phyloP scores from a whole-genome alignment of 306 rosid genomes.

The Pachyrhizus erosus region DNA sequence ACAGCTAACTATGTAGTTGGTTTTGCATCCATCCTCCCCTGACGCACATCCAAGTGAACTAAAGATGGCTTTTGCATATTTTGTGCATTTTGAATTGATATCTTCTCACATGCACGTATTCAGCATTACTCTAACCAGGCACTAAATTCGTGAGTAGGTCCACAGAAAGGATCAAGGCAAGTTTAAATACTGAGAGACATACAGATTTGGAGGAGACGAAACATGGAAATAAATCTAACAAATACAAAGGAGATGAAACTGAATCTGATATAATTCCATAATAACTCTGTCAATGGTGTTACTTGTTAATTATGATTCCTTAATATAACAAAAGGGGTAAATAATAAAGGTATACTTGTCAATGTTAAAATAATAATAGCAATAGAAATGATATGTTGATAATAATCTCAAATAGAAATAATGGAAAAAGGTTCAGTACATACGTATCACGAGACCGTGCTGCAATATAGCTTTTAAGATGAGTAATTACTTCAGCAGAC shows the following conservation, averaged over 20 bases:
- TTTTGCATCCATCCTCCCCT: too few relatives aligned
- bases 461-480: constrained; percentile 96
- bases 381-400: background rate
- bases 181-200: constrained; percentile 18
- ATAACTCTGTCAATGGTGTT: background rate
- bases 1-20: too few relatives aligned
- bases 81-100: too few relatives aligned
- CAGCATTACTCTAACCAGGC: too few relatives aligned
- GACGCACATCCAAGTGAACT: too few relatives aligned
- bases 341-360: constrained; percentile 7
- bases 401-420: background rate
- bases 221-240: constrained; percentile 9
- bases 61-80: too few relatives aligned
- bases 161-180: background rate
- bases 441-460: constrained; percentile 90
- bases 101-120: too few relatives aligned
- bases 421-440: background rate
- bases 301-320: background rate
- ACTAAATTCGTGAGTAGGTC: too few relatives aligned
- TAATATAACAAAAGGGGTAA: background rate
- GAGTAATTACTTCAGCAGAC: constrained; percentile 98
- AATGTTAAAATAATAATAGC: background rate
- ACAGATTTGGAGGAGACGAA: background rate
- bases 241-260: constrained; percentile 12
- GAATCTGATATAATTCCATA: constrained; percentile 18